Base-by-base conservation (phyloP, 495 filamentous ascomycete genomes). In the Penicillium antarcticum region DNA sequence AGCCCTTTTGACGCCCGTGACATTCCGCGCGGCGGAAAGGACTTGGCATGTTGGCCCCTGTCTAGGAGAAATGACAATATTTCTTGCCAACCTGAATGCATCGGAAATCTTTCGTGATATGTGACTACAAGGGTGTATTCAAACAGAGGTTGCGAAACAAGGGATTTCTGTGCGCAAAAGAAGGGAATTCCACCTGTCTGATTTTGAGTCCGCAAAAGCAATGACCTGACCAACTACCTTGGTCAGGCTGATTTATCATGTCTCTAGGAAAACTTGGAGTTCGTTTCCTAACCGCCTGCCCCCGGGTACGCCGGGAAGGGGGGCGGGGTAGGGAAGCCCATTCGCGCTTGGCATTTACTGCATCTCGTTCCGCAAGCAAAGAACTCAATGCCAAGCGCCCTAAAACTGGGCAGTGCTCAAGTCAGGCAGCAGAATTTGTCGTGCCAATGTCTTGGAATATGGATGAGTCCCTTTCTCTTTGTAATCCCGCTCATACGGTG, bases 381-480 rank as follows among this genome's bases (percentile, higher is more conserved):
- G 18, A 24, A 14, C 19, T n/a, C 31, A 36, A 24, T 8, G 43
- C 43, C 43, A 45, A 45, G 43, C 18, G 18, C 31, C 31, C 21
- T 3, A 11, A 26, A 45, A 36, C 43, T 45, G 32, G 43, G 43
- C 38, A 23, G 8, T 41, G 38, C 42, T 45, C 29, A 45, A 33
- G 16, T 23, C 32, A 45, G 43, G 43, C 43, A 45, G 43, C 43
- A 45, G 43, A 18, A 45, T 45, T 33, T 21, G 43, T 6, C 9
- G 18, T 24, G 43, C 43, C 43, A 45, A 45, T 45, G 43, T 45
- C 31, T 45, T 45, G 43, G 32, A 10, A 21, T 11, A 39, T 39
- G 16, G 16, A 39, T 19, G 38, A 23, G 38, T 21, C 38, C 18
- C 38, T 23, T 41, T 24, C 17, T 4, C 18, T 35, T 3, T 36